phyloP scores from a whole-genome alignment of 139 green algal genomes.

The Medakamo hakoo region DNA sequence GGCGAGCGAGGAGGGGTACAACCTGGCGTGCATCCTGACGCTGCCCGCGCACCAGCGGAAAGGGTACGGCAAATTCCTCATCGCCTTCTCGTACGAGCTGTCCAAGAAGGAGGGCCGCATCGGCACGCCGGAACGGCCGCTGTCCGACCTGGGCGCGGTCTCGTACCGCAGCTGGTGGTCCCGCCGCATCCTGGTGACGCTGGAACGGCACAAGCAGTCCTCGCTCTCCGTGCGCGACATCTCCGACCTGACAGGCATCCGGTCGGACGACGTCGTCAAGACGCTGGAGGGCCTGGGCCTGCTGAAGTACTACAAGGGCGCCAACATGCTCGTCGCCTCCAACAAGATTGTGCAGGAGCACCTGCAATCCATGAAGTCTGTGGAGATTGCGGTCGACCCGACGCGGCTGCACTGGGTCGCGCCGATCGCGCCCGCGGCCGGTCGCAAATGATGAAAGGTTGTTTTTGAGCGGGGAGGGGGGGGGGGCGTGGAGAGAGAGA shows the following conservation, averaged over 20 bases:
- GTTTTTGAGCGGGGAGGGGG: no score
- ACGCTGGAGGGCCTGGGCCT: slow-evolving; percentile 71
- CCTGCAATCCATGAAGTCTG: slow-evolving; percentile 6
- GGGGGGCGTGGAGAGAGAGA: no score
- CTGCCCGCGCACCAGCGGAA: slow-evolving; percentile 95
- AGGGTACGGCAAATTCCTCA: slow-evolving; percentile 97
- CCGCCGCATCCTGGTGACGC: slow-evolving; percentile 67
- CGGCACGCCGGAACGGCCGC: slow-evolving; percentile 86
- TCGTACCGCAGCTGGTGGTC: slow-evolving; percentile 95
- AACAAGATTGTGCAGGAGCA: slow-evolving; percentile 41
- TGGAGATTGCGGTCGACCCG: slow-evolving; percentile 31
- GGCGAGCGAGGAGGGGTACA: slow-evolving; percentile 77
- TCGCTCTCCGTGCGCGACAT: slow-evolving; percentile 86
- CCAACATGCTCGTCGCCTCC: slow-evolving; percentile 46
- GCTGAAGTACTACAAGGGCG: slow-evolving; percentile 66
- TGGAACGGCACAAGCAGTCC: slow-evolving; percentile 50
- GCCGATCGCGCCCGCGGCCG: not conserved
- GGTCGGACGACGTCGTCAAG: slow-evolving; percentile 83
- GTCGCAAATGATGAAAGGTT: not conserved
- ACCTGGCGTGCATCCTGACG: slow-evolving; percentile 98
- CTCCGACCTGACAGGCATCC: slow-evolving; percentile 74
- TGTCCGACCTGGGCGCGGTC: slow-evolving; percentile 85
- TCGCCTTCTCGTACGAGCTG: slow-evolving; percentile 95
- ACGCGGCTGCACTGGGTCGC: slow-evolving; percentile 32
- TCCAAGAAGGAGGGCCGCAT: slow-evolving; percentile 85